Base-by-base conservation (phyloP, 2,329 filamentous ascomycete species). In the Fusarium longipes region DNA sequence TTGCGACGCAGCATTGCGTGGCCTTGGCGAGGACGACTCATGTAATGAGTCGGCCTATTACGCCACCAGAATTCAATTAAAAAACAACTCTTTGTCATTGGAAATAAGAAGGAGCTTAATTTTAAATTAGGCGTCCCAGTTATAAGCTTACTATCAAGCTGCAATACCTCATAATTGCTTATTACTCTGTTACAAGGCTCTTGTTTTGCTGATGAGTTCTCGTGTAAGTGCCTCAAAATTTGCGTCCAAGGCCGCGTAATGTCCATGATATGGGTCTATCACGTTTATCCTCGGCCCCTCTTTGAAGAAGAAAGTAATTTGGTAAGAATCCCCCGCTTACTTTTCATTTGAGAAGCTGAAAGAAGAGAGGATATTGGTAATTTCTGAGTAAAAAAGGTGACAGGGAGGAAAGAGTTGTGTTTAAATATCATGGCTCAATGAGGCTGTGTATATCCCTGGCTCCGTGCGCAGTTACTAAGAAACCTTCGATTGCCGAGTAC, bases 1-100 rank as follows among this genome's bases (percentile, higher is more conserved):
- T 49, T 49, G 45, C 75, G 74, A 76, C 71, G 75, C 74, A 70
- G 74, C 68, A 76, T 77, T 77, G 75, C 75, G 75, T 73, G 75
- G 76, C 72, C 72, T 69, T 72, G 65, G 69, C 65, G 74, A 73
- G 71, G 44, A 63, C 62, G 68, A 72, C 70, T 70, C 66, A 70
- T 54, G 58, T 30, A 39, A 72, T 67, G 67, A 69, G 60, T 71
- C 57, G 63, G 43, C 43, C 36, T 61, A 48, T 61, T 48, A 72
- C 68, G 70, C 70, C 70, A 73, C 65, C 64, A 47, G 27, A 45
- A 25, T 36, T 10, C 32, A 30, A 33, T 18, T 17, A 22, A 42
- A 9, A 24, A 39, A 43, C 20, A 54, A 15, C 32, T 15, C 44
- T 20, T 22, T n/a, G n/a, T n/a, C n/a, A n/a, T n/a, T n/a, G 5